phyloP scores from a whole-genome alignment of 2,329 filamentous ascomycete species.

The Mariannaea sp. region DNA sequence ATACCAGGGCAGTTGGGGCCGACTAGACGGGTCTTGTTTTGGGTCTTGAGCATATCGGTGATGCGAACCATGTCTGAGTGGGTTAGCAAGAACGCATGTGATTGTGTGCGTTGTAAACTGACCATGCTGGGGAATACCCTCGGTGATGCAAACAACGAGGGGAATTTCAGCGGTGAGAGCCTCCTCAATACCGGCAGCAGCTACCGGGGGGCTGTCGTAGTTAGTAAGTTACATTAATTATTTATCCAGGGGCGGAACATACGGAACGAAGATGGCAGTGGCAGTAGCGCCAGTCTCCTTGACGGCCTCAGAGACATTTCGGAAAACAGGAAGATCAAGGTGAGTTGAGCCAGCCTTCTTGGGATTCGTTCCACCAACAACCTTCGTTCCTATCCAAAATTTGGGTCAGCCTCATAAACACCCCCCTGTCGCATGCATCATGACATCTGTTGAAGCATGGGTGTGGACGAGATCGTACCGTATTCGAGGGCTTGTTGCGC shows the following conservation, averaged over 20 bases:
- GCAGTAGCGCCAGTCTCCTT: conserved; percentile 90
- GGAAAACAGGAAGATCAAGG: conserved; percentile 91
- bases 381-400: conserved; percentile 75
- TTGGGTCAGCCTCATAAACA: conserved; percentile 33
- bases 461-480: conserved; percentile 62
- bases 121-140: conserved; percentile 98
- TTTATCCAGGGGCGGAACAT: conserved; percentile 43
- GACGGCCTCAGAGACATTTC: conserved; percentile 83
- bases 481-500: conserved; percentile 98
- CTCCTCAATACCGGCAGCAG: conserved; percentile 95
- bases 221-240: too few relatives aligned
- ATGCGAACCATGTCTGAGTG: conserved; percentile 94
- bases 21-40: conserved; percentile 94
- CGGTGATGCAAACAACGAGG: conserved; percentile 95
- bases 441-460: conserved; percentile 32
- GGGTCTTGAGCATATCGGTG: conserved; percentile 95
- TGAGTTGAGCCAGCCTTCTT: conserved; percentile 95
- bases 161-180: conserved; percentile 91
- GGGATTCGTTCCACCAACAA: conserved; percentile 97
- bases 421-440: conserved; percentile 35
- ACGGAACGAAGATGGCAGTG: conserved; percentile 96
- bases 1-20: conserved; percentile 98
- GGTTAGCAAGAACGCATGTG: conserved; percentile 18
- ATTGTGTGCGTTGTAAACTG: conserved; percentile 43
- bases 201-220: conserved; percentile 74